Evolutionary conservation across 2,329 filamentous ascomycete species (phyloP), one percentile per base, ranked within the genome.

Genomic region (Penicillium sp.): DNA sequence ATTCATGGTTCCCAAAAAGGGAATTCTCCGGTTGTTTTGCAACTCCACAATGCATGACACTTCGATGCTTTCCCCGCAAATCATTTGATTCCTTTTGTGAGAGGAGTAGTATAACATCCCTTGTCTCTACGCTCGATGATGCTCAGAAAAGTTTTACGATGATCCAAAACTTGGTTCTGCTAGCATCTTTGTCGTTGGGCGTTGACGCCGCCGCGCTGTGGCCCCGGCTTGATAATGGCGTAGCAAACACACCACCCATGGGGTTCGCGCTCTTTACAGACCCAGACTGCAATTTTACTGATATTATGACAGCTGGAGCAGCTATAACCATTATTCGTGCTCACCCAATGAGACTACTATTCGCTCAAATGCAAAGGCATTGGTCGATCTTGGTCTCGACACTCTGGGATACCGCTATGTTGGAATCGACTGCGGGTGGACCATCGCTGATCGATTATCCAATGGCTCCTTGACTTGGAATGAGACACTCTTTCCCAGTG

Each of bases 371-470:
- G 81, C 82, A 0, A 70, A 82, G 40, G 83, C 80, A 0, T 66
- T 86, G 0, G 74, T 83, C 0, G 76, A 81, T 41, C 69, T 81
- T 0, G 81, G 81, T 0, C 74, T 85, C 1, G 73, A 75, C 0
- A 72, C 77, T 3, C 68, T 81, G 0, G 83, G 84, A 5, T 87
- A 87, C 61, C 75, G 71, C 1, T 79, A 80, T 51, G 79, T 85
- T 31, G 83, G 81, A 0, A 76, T 78, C 0, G 84, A 87, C 60
- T 86, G 83, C 50, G 83, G 84, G 0, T 87, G 83, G 84, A 76
- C 70, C 5, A 66, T 72, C 4, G 54, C 67, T 3, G 61, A 75
- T 32, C 67, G 76, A 16, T 60, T 66, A 11, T 40, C 64, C 4
- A 70, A 76, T 54, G 72, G 74, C 13, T 71, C 71, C 14, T 67